Evolutionary conservation across 495 filamentous ascomycete species (phyloP), one percentile per base, ranked within the genome.

Genomic region (Penicillium manginii): DNA sequence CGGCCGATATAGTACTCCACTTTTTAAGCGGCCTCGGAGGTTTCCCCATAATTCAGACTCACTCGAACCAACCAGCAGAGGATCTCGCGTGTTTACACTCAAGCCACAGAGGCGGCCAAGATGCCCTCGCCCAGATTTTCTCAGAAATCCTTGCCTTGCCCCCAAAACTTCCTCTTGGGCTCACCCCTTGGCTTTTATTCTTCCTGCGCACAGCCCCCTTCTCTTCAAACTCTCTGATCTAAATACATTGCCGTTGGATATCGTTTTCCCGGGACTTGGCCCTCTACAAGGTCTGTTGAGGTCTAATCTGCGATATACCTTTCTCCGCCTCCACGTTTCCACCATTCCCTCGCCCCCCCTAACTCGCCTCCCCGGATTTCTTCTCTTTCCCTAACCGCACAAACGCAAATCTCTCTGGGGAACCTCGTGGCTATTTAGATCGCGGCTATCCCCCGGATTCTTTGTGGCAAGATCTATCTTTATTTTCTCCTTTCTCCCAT

Each of bases 251-350:
- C 17, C 19, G 32, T 19, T 35, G 10, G 10, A 32, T 50, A 58
- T 60, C 57, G 64, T 66, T 66, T 66, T 66, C 50, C 64, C 64
- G 40, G 40, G 17, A 17, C 40, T 43, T 43, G 40, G 40, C 40
- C 10, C 5, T 17, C 8, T 18, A n/a, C 17, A 9, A 5, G 17
- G 8, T 17, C 39, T 42, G 14, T 37, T n/a, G 43, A 58, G 46
- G 32, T 18, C 18, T 47, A 23, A 50, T 54, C 33, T 54, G 58
- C 32, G 57, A 43, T 70, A 68, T 69, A 59, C 59, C 19, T 55
- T 71, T 71, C 66, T 71, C 68, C 66, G 68, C 66, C 60, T 65
- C 58, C 56, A 45, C 54, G 56, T 63, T 62, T 56, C 60, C 67
- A 63, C 50, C 42, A 35, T 37, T 43, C 52, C 32, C 26, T 52